Conservation (phyloP, 2,329 filamentous ascomycete genomes). For the Verticillium albo-atrum region DNA sequence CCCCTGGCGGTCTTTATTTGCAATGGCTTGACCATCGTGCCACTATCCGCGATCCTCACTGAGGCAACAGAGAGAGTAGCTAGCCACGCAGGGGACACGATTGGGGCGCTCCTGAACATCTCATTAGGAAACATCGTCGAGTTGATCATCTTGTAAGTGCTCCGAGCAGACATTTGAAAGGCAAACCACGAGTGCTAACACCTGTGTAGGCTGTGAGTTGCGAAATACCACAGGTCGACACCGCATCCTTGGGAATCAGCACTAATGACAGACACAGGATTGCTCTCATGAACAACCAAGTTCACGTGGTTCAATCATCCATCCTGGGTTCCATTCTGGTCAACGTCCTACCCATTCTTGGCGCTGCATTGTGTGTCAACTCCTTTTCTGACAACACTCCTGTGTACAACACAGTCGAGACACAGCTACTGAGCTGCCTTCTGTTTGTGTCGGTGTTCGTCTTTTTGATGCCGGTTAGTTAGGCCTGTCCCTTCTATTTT, state of each 20-base stretch:
- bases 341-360: conserved; percentile 69
- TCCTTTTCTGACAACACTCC: conserved; percentile 66
- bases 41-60: conserved; percentile 51
- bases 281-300: conserved; percentile 52
- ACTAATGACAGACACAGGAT: conserved; percentile 34
- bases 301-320: conserved; percentile 71
- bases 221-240: not conserved
- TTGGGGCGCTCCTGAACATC: conserved; percentile 46
- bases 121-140: no score
- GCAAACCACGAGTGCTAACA: conserved; percentile 2
- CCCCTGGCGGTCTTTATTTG: conserved; percentile 38
- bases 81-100: conserved; percentile 49
- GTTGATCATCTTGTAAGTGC: no score
- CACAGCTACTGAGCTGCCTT: conserved; percentile 28
- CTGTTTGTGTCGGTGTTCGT: conserved; percentile 33
- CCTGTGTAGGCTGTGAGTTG: conserved; percentile 21
- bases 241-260: no score
- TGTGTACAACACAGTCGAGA: conserved; percentile 21
- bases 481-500: no score
- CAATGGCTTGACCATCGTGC: conserved; percentile 58
- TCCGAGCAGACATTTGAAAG: conserved; percentile 51
- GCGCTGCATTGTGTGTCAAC: conserved; percentile 69
- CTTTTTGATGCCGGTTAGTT: conserved; percentile 27
- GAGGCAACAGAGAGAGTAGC: conserved; percentile 58
- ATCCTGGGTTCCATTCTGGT: conserved; percentile 71